Conservation (phyloP, 345 rosid species). For the Rhizophora mangle region DNA sequence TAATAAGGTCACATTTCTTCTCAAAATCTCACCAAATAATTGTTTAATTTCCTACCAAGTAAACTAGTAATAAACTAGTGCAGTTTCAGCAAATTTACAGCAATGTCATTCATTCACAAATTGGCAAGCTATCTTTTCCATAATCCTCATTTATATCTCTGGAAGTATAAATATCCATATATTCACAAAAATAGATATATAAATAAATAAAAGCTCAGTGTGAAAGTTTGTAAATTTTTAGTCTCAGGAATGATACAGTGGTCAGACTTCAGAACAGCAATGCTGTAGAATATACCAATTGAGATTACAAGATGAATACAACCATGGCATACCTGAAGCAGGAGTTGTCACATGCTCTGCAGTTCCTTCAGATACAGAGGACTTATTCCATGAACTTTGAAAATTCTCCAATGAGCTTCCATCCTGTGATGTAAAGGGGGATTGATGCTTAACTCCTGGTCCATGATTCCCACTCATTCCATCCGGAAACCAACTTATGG, state of each 20-base stretch:
- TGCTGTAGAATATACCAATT: slow-evolving; percentile 4
- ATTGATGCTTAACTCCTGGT: slow-evolving; percentile 55
- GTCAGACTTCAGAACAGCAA: background rate
- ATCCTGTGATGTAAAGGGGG: slow-evolving; percentile 57
- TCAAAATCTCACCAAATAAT: too few relatives aligned
- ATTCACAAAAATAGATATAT: too few relatives aligned
- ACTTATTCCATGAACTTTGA: slow-evolving; percentile 58
- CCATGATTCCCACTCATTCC: slow-evolving; percentile 49
- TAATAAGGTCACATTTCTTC: too few relatives aligned
- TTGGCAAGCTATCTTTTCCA: too few relatives aligned
- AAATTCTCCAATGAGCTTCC: slow-evolving; percentile 63
- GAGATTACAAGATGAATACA: slow-evolving; percentile 3
- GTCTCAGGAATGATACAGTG: background rate
- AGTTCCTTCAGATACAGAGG: slow-evolving; percentile 55
- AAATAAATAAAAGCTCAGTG: too few relatives aligned
- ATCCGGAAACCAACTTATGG: slow-evolving; percentile 70
- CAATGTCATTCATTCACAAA: too few relatives aligned
- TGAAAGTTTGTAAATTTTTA: background rate
- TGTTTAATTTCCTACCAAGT: too few relatives aligned
- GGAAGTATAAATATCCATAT: too few relatives aligned
- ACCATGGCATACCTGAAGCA: slow-evolving; percentile 58
- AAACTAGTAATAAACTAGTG: too few relatives aligned
- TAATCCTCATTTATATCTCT: too few relatives aligned
- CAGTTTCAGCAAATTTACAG: too few relatives aligned
- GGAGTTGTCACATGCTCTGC: slow-evolving; percentile 38